Conservation (phyloP, 371 early-diverging fungal species). For the Rhizopus stolonifer region DNA sequence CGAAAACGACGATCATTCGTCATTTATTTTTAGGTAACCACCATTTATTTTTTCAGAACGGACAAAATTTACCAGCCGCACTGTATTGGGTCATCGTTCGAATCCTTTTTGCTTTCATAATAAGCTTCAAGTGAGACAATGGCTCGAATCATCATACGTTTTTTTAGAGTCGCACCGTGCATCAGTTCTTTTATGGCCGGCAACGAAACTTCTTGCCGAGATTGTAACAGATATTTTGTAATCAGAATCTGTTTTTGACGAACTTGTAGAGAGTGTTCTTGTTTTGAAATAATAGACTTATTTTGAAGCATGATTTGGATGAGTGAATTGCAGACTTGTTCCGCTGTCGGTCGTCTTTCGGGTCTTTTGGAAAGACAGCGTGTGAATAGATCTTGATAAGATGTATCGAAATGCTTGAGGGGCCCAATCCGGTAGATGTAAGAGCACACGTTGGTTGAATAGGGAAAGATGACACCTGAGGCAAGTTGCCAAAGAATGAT, state of each 20-base stretch:
- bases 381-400: slow-evolving; percentile 4
- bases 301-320: neutral
- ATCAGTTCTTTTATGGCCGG: slow-evolving; percentile 9
- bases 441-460: slow-evolving; percentile 23
- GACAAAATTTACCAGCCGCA: too few relatives aligned
- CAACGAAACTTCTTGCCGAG: neutral
- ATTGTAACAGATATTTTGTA: slow-evolving; percentile 8
- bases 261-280: neutral
- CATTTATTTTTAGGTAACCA: too few relatives aligned
- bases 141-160: slow-evolving; percentile 20
- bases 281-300: neutral
- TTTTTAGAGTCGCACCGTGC: slow-evolving; percentile 14
- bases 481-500: slow-evolving; percentile 48
- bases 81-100: neutral
- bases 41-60: too few relatives aligned
- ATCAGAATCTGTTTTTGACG: neutral
- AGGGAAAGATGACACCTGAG: slow-evolving; percentile 44
- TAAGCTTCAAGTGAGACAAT: slow-evolving; percentile 4
- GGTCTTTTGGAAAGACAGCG: slow-evolving; percentile 10
- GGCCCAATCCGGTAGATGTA: slow-evolving; percentile 31
- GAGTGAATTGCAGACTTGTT: slow-evolving; percentile 15
- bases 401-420: neutral
- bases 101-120: neutral
- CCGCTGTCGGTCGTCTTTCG: slow-evolving; percentile 6
- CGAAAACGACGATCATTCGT: too few relatives aligned